phyloP scores from a whole-genome alignment of 129 eudicot genomes.

The Lonicera japonica region DNA sequence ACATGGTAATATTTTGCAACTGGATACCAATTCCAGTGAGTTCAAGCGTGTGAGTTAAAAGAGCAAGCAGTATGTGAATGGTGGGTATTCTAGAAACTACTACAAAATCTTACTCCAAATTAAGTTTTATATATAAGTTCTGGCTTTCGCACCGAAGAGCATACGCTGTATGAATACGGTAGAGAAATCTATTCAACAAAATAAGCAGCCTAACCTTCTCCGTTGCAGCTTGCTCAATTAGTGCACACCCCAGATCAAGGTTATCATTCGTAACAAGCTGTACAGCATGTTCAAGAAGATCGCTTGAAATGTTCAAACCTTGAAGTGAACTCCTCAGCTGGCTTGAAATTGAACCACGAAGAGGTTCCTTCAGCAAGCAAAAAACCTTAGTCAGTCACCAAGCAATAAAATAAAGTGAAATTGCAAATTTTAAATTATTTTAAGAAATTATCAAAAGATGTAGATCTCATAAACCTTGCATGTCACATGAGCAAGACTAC shows the following conservation, averaged over 20 bases:
- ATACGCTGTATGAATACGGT: neutral
- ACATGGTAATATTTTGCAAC: too few relatives aligned
- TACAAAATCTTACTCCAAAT: too few relatives aligned
- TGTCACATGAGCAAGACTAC: conserved; percentile 92
- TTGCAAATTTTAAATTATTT: neutral
- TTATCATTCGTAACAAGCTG: conserved; percentile 84
- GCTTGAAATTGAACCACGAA: conserved; percentile 74
- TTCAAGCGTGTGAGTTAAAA: too few relatives aligned
- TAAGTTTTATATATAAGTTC: neutral
- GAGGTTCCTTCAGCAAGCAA: conserved; percentile 57
- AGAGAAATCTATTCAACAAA: neutral
- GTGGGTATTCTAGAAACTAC: too few relatives aligned
- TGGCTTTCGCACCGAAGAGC: neutral
- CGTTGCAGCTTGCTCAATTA: conserved; percentile 94
- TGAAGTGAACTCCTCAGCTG: conserved; percentile 68
- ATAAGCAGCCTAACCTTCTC: conserved; percentile 60
- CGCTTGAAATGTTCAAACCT: conserved; percentile 41
- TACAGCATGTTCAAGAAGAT: conserved; percentile 65
- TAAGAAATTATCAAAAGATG: neutral
- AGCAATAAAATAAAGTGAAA: neutral
- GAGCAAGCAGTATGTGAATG: too few relatives aligned
- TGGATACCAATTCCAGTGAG: too few relatives aligned
- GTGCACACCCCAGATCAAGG: conserved; percentile 90
- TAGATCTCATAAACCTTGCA: conserved; percentile 63
- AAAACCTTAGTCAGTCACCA: conserved; percentile 2